Evolutionary conservation across 805 yeast species (phyloP), one percentile per base, ranked within the genome.

Genomic region (Torulaspora microellipsoides): DNA sequence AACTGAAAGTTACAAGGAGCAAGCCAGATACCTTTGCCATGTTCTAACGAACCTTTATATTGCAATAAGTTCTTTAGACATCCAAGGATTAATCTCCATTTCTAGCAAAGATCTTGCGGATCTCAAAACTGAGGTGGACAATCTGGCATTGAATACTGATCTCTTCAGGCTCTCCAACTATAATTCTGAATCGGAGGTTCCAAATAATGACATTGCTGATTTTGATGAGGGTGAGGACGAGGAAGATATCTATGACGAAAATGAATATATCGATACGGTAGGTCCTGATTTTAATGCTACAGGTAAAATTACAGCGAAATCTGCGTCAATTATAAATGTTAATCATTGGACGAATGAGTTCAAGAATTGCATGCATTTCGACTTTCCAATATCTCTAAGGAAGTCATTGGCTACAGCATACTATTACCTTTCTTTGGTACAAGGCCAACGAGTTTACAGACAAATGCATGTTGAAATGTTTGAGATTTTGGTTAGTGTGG

Each of bases 321-420:
- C 87, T 1, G 84, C 93, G 0, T 78, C 93, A 0, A 82, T 86
- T 6, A 80, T 85, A 6, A 75, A 81, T 35, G 83, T 88, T 7
- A 75, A 82, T 41, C 85, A 83, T 46, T 90, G 96, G 95, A 83
- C 96, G 0, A 81, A 83, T 42, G 97, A 89, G 60, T 71, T 91
- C 49, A 75, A 78, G 39, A 81, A 83, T 32, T 83, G 96, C 77
- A 62, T 88, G 42, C 77, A 76, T 53, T 80, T 84, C 55, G 84
- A 83, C 40, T 73, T 91, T 68, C 97, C 99, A 0, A 54, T 87
- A 10, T 52, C 70, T 1, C 64, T 81, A 36, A 74, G 89, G 42
- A 71, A 80, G 15, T 67, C 77, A 1, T 70, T 91, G 33, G 80
- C 87, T 0, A 70, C 71, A 43, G 85, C 86, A 1, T 90, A 78